phyloP scores from a whole-genome alignment of 176 grass and related monocot species.

The Oryza longistaminata region DNA sequence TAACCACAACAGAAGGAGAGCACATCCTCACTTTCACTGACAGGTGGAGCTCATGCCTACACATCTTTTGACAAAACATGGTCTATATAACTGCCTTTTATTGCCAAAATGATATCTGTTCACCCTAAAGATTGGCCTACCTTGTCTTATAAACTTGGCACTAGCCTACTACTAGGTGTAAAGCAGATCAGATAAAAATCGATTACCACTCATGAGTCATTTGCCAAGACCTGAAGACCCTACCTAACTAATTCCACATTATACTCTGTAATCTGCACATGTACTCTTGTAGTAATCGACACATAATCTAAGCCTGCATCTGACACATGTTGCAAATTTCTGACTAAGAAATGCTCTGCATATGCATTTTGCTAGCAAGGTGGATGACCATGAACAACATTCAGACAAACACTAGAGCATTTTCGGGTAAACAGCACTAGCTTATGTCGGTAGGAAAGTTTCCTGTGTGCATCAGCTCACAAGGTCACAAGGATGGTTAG shows the following conservation, averaged over 20 bases:
- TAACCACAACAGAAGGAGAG: neutral
- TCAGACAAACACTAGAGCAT: neutral
- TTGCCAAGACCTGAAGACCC: neutral
- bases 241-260: neutral
- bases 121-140: neutral
- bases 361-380: neutral
- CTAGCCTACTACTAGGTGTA: neutral
- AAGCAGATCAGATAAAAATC: neutral
- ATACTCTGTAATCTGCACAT: neutral
- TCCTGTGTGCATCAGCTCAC: neutral
- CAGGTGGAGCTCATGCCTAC: neutral
- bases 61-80: neutral
- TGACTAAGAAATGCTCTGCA: neutral
- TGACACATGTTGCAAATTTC: neutral
- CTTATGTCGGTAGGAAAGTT: neutral
- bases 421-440: neutral
- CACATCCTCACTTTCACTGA: neutral
- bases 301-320: neutral
- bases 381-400: neutral
- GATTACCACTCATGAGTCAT: neutral
- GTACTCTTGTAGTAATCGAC: neutral
- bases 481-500: neutral
- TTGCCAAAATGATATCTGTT: neutral
- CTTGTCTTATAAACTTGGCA: neutral
- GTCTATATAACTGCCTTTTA: neutral